Evolutionary conservation across 441 rosid genomes (phyloP).

Genomic region (Euphorbia celastroides): DNA sequence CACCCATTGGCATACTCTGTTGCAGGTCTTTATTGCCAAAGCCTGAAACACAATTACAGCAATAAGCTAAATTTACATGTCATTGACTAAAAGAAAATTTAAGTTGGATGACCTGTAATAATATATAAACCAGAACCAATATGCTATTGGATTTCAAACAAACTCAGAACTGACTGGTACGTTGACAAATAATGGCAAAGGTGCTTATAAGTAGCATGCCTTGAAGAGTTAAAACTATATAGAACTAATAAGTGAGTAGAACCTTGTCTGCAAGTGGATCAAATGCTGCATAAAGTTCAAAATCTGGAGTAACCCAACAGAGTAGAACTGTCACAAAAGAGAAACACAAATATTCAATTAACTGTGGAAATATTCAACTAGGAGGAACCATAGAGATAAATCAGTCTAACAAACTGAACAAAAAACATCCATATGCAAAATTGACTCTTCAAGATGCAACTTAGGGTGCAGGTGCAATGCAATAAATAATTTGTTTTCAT

Average conservation of each 20-base stretch:
- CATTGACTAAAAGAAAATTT: too few species aligned
- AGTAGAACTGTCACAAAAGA: conserved; percentile 57
- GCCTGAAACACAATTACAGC: conserved; percentile 41
- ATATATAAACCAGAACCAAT: neutral
- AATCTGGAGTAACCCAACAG: conserved; percentile 97
- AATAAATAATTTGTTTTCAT: neutral
- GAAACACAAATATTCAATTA: neutral
- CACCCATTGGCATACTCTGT: conserved; percentile 87
- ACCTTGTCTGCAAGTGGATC: conserved; percentile 99
- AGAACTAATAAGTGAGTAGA: neutral
- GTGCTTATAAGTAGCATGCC: neutral
- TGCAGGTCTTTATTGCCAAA: conserved; percentile 89
- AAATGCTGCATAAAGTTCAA: conserved; percentile 94
- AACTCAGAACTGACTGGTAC: neutral
- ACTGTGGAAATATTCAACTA: neutral
- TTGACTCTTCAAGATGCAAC: neutral
- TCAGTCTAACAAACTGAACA: neutral
- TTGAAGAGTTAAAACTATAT: neutral
- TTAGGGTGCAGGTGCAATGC: neutral
- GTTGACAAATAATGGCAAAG: neutral
- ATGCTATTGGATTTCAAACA: neutral
- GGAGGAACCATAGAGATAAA: neutral
- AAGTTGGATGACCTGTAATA: neutral
- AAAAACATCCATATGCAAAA: neutral
- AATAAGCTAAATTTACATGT: neutral